Evolutionary conservation across 129 eudicot species (phyloP).

Genomic region (Scalesia atractyloides): DNA sequence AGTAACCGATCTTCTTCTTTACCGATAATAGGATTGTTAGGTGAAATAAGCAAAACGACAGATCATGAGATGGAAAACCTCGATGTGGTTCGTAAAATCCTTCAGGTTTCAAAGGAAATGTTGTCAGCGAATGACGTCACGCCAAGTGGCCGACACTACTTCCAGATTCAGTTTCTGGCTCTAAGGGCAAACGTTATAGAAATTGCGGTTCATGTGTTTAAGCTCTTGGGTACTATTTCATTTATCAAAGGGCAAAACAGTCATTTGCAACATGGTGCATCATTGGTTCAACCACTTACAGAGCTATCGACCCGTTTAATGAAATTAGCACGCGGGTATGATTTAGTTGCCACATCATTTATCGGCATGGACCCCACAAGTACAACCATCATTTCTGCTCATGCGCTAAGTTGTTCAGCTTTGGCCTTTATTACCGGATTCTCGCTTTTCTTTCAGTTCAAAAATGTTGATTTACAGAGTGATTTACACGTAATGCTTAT

Average conservation of each 20-base stretch:
- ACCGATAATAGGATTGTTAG: constrained; percentile 25
- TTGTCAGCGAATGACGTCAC: constrained; percentile 33
- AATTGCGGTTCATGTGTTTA: constrained; percentile 45
- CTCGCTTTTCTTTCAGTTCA: constrained; percentile 38
- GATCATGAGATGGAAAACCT: constrained; percentile 40
- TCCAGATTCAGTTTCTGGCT: constrained; percentile 72
- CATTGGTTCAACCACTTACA: constrained; percentile 35
- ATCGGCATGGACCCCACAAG: constrained; percentile 54
- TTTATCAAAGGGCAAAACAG: constrained; percentile 23
- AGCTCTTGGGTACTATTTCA: too few species aligned
- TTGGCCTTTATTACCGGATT: constrained; percentile 73
- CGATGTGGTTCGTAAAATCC: constrained; percentile 38
- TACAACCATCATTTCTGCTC: constrained; percentile 47
- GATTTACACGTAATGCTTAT: constrained; percentile 42
- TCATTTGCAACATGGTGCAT: constrained; percentile 16
- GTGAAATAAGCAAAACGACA: constrained; percentile 21
- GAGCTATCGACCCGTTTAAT: constrained; percentile 46
- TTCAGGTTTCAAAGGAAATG: constrained; percentile 50
- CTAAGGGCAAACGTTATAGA: constrained; percentile 53
- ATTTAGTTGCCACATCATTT: constrained; percentile 60
- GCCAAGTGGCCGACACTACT: constrained; percentile 35
- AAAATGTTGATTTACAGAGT: constrained; percentile 15
- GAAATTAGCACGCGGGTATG: constrained; percentile 62
- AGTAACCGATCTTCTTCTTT: constrained; percentile 20
- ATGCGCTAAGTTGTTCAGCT: constrained; percentile 73